Base-by-base conservation (phyloP, 495 filamentous ascomycete genomes). In the Beverwykella pulmonaria region DNA sequence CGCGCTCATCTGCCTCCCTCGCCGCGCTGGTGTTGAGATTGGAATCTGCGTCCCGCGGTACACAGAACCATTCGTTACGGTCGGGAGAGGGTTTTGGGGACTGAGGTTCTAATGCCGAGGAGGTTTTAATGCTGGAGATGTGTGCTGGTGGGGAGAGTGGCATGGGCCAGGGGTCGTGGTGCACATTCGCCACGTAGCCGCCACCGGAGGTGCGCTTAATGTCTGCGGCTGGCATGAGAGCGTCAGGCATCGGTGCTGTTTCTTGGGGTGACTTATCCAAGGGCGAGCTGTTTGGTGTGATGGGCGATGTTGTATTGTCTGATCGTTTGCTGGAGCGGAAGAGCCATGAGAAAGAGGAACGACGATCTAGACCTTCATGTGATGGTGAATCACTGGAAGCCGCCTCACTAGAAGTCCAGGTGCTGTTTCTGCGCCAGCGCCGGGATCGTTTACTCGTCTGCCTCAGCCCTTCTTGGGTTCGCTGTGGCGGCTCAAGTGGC, bases 381-480 rank as follows among this genome's bases (percentile, higher is more conserved):
- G 50, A 10, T n/a, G 52, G 0, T 23, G 50, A 30, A 17, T 34
- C 39, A 8, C 32, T 12, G 2, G 55, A 54, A 10, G 26, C 49
- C 1, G 32, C 12, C 7, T 61, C 50, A 19, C 20, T 53, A 1
- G 52, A 61, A 23, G 20, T 50, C 20, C 27, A 34, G 15, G 48
- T 39, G 30, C 36, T 29, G 26, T 47, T 61, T 55, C 57, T 61
- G 7, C 50, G 58, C 64, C 57, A 67, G 14, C 58, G 49, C 20
- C 58, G 30, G 0, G 58, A 61, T 0, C 49, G 56, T 54, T 67
- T 67, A 29, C 27, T 46, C 20, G 50, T 6, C 25, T 59, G 10
- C 26, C 52, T 60, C 20, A 47, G 56, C 36, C 52, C 32, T 32
- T 5, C 32, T 34, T 34, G 32, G 5, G 32, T 34, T n/a, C n/a